Evolutionary conservation across 75 land plant species (phyloP).

Genomic region (Cupressus sempervirens): DNA sequence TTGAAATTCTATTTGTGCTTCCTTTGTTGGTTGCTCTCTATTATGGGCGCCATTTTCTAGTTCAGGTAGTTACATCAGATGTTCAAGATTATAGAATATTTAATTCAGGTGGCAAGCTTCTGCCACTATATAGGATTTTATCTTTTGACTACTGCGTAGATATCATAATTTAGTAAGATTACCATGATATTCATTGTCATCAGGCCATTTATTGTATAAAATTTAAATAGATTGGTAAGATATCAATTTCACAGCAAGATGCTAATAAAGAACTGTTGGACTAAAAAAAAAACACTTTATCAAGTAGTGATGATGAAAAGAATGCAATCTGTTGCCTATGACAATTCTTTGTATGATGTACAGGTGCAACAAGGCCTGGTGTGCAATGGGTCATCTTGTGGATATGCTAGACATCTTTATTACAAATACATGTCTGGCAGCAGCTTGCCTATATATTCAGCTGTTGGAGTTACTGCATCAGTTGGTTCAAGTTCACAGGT

Average conservation of each 20-base stretch:
- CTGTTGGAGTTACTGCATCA: constrained; percentile 35
- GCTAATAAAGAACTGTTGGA: neutral
- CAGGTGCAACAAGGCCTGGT: constrained; percentile 30
- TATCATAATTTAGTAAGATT: neutral
- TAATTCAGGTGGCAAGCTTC: neutral
- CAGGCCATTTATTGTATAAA: neutral
- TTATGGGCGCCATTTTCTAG: constrained; percentile 46
- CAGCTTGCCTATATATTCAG: constrained; percentile 50
- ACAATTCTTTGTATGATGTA: neutral
- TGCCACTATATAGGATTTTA: neutral
- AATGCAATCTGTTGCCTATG: neutral
- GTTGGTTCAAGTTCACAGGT: constrained; percentile 47
- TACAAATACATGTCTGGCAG: constrained; percentile 52
- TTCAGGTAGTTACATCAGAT: constrained; percentile 41
- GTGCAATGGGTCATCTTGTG: constrained; percentile 53
- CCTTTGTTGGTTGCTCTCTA: constrained; percentile 53
- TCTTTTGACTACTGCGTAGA: neutral
- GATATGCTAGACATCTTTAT: constrained; percentile 49
- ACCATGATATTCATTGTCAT: neutral
- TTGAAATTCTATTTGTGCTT: constrained; percentile 59
- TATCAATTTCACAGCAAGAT: neutral
- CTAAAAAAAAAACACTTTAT: neutral
- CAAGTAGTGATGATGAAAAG: neutral
- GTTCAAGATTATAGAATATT: neutral
- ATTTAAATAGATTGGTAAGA: neutral